Evolutionary conservation across 768 basidiomycete genomes (phyloP).

Genomic region (Naganishia onofrii): DNA sequence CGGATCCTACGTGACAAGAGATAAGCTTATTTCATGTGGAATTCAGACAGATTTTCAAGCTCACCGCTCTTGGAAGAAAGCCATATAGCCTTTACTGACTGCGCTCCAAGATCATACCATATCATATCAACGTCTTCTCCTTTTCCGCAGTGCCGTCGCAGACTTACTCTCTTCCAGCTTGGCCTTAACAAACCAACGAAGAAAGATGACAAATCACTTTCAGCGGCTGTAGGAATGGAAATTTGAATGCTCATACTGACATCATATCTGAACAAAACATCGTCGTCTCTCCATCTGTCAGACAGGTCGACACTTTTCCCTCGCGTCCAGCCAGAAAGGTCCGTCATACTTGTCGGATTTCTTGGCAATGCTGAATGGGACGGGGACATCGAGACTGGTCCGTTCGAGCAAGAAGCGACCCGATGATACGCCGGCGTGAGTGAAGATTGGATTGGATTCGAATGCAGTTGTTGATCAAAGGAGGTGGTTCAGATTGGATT

Average conservation of each 20-base stretch:
- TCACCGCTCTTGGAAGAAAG: slow-evolving; percentile 82
- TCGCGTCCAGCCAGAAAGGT: slow-evolving; percentile 2
- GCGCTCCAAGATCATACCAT: slow-evolving; percentile 59
- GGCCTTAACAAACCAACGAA: slow-evolving; percentile 27
- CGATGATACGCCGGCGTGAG: not conserved
- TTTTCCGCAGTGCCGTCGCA: not conserved
- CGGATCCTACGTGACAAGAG: slow-evolving; percentile 50
- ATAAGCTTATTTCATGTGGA: not conserved
- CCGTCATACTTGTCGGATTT: slow-evolving; percentile 15
- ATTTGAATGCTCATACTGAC: slow-evolving; percentile 14
- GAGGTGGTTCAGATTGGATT: not conserved
- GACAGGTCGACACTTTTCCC: slow-evolving; percentile 23
- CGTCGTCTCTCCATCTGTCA: slow-evolving; percentile 14
- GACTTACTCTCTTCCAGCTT: slow-evolving; percentile 44
- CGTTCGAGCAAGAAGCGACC: not conserved
- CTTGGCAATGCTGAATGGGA: not conserved
- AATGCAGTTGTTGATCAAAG: not conserved
- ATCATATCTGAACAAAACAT: slow-evolving; percentile 27
- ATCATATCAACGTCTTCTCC: not conserved
- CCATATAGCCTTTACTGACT: slow-evolving; percentile 70
- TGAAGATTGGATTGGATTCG: not conserved
- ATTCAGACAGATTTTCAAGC: slow-evolving; percentile 21
- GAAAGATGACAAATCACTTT: not conserved
- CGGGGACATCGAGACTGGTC: not conserved
- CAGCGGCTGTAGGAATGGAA: not conserved